These are phyloP conservation scores for Suhomyces kilbournensis DNA, from an alignment of 805 yeast species.

Conservation along the genomic window DNA sequence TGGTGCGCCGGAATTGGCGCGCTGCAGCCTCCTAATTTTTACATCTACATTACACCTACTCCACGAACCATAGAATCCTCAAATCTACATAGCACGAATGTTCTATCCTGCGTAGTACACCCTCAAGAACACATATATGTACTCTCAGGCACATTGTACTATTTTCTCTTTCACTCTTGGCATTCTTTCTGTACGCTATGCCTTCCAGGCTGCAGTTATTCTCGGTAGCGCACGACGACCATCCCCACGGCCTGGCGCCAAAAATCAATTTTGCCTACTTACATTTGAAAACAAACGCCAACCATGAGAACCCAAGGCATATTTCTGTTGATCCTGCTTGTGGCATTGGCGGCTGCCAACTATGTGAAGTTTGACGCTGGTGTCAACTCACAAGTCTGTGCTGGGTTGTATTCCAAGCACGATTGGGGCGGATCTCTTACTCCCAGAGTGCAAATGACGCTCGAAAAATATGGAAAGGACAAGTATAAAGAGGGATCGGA, in stretches of 20 bases:
- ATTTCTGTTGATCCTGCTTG: background rate
- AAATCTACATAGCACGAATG: background rate
- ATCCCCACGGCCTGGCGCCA: background rate
- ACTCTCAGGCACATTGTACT: background rate
- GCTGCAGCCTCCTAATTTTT: background rate
- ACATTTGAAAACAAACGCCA: background rate
- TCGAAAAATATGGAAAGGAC: conserved; percentile 26
- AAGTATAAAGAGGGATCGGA: conserved; percentile 21
- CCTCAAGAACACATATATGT: background rate
- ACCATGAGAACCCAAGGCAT: background rate
- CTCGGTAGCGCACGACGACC: background rate
- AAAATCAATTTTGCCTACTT: conserved; percentile 1
- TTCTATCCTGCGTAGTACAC: background rate
- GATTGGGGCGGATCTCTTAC: conserved; percentile 83
- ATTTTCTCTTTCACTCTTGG: background rate
- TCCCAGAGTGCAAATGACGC: conserved; percentile 44
- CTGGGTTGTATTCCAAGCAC: conserved; percentile 83
- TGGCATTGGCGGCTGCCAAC: conserved; percentile 29
- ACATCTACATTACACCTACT: background rate
- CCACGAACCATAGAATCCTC: background rate
- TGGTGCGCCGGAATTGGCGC: conserved; percentile 1
- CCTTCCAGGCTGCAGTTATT: background rate
- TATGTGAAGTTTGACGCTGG: conserved; percentile 47
- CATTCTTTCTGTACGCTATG: background rate
- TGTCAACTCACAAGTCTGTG: conserved; percentile 63